Percentiles rank a stretch among this genome's conserved stretches.
Evolutionary conservation across 2,329 filamentous ascomycete genomes (phyloP).

Genomic region (Magnaporthales sp.): DNA sequence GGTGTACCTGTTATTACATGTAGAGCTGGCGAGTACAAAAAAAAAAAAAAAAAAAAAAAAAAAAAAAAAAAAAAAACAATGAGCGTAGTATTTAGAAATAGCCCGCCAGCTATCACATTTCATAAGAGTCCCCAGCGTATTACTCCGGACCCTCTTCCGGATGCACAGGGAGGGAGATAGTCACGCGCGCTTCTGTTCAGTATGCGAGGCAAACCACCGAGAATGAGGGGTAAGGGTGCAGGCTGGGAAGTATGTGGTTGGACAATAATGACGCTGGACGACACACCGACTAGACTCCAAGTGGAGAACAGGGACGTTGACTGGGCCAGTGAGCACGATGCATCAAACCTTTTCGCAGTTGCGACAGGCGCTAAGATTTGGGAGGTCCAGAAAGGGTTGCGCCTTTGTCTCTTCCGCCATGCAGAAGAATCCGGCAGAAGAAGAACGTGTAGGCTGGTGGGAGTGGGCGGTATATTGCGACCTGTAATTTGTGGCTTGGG

Average conservation of each 20-base stretch:
- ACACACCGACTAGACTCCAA: not conserved
- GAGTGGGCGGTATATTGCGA: not conserved
- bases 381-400: not conserved
- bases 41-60: slow-evolving; percentile 1
- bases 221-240: not conserved
- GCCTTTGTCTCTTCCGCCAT: not conserved
- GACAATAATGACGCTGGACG: not conserved
- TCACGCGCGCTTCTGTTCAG: not conserved
- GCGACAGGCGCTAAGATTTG: not conserved
- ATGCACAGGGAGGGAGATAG: not conserved
- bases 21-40: too few species aligned
- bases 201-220: not conserved
- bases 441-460: not conserved
- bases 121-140: not conserved
- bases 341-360: not conserved
- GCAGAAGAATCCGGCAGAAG: not conserved
- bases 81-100: not conserved
- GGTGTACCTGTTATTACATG: too few species aligned
- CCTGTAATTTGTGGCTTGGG: not conserved
- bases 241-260: not conserved
- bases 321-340: not conserved
- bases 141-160: not conserved
- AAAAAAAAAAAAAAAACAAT: not conserved
- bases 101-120: not conserved
- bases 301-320: not conserved